phyloP scores from a whole-genome alignment of 345 rosid species.

The Syzygium aromaticum region DNA sequence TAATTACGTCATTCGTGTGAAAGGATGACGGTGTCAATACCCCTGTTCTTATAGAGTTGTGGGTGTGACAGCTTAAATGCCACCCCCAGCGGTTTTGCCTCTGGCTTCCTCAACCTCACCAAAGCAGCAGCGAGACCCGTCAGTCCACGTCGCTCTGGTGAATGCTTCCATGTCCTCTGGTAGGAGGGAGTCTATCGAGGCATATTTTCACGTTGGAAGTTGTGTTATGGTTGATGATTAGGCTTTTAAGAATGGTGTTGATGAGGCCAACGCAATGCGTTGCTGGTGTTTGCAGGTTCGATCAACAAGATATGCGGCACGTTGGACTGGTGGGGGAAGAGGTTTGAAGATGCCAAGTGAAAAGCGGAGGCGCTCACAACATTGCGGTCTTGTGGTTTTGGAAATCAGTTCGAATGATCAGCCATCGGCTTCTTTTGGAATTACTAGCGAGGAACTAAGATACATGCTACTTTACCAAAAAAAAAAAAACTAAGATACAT shows the following conservation, averaged over 20 bases:
- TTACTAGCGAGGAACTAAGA: not conserved
- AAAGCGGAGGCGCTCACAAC: slow-evolving; percentile 39
- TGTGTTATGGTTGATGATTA: not conserved
- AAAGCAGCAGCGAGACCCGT: not conserved
- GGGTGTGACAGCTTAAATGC: not conserved
- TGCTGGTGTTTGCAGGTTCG: not conserved
- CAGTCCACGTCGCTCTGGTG: not conserved
- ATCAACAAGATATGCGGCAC: slow-evolving; percentile 11
- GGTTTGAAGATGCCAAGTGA: slow-evolving; percentile 39
- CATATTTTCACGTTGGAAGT: not conserved
- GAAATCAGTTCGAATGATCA: not conserved
- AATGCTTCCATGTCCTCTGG: not conserved
- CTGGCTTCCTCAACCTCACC: not conserved
- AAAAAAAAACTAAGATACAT: not conserved
- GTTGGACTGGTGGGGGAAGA: slow-evolving; percentile 24
- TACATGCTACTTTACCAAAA: no score
- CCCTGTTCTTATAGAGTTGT: no score
- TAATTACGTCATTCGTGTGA: no score
- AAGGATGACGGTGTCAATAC: no score
- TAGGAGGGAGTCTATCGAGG: not conserved
- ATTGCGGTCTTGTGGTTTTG: not conserved
- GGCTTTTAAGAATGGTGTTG: not conserved
- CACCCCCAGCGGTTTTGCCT: not conserved
- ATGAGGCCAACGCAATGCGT: not conserved
- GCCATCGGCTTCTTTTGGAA: not conserved